These are phyloP conservation scores for Phytophthora melonis DNA, from an alignment of 352 stramenopile species.

Conservation along the genomic window DNA sequence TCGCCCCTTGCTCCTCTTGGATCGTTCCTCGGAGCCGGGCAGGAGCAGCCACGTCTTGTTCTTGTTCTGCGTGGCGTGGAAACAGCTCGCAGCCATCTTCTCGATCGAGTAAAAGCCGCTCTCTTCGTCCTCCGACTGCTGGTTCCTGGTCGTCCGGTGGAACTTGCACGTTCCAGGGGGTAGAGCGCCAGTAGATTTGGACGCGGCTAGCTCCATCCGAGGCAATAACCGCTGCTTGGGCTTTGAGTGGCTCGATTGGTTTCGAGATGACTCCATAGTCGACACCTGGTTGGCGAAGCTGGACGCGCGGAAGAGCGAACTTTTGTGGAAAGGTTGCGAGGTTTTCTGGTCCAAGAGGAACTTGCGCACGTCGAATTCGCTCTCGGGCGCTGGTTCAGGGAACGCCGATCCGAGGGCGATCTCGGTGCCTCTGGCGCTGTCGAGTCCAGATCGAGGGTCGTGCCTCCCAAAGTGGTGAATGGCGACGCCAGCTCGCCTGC, in stretches of 20 bases:
- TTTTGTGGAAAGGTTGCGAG: constrained; percentile 61
- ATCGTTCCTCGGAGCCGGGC: constrained; percentile 65
- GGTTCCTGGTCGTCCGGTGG: constrained; percentile 9
- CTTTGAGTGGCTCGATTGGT: too few species aligned
- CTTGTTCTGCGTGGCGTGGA: constrained; percentile 73
- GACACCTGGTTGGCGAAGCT: constrained; percentile 36
- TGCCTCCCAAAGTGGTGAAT: constrained; percentile 48
- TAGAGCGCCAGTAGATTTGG: constrained; percentile 29
- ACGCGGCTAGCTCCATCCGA: constrained; percentile 40
- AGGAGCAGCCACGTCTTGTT: constrained; percentile 84
- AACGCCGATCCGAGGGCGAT: too few species aligned
- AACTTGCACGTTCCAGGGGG: too few species aligned
- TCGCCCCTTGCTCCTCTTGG: constrained; percentile 55
- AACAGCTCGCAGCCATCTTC: constrained; percentile 73
- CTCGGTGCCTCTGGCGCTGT: constrained; percentile 1
- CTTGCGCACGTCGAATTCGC: constrained; percentile 70
- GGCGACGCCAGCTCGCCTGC: constrained; percentile 11
- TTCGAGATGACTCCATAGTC: constrained; percentile 20
- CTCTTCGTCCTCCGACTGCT: constrained; percentile 43
- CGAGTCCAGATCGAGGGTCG: constrained; percentile 29
- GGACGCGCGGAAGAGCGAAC: constrained; percentile 61
- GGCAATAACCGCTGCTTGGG: constrained; percentile 30
- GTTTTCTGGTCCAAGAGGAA: constrained; percentile 75
- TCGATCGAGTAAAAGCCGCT: constrained; percentile 80
- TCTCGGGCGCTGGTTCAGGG: neutral